These are phyloP conservation scores for Eremothecium sinecaudum DNA, from an alignment of 1,139 yeast species.

Conservation along the genomic window DNA sequence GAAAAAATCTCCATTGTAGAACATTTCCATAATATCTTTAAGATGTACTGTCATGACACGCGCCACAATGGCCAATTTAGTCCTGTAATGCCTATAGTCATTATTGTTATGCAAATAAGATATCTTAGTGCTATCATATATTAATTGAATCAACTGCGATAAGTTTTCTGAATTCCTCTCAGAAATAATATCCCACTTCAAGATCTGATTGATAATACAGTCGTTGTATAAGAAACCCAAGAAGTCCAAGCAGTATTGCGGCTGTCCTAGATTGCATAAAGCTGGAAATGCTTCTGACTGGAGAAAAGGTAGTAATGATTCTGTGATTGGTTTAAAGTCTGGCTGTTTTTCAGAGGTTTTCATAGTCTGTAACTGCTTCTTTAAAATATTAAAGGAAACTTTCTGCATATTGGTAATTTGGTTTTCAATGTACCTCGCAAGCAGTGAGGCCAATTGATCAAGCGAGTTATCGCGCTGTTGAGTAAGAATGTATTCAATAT, in stretches of 20 bases:
- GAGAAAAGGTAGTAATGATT: slow-evolving; percentile 20
- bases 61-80: slow-evolving; percentile 23
- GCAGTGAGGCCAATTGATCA: slow-evolving; percentile 19
- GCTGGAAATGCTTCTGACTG: slow-evolving; percentile 16
- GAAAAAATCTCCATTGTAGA: slow-evolving; percentile 64
- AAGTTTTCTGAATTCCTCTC: slow-evolving; percentile 28
- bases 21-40: slow-evolving; percentile 58
- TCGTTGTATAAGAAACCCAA: slow-evolving; percentile 20
- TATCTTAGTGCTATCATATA: slow-evolving; percentile 18
- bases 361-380: slow-evolving; percentile 18
- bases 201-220: slow-evolving; percentile 16
- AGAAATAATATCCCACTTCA: slow-evolving; percentile 29
- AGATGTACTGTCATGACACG: slow-evolving; percentile 45
- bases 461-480: slow-evolving; percentile 7
- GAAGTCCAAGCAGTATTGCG: slow-evolving; percentile 10
- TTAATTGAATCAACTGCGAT: slow-evolving; percentile 20
- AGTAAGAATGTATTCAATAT: slow-evolving; percentile 16
- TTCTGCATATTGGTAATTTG: slow-evolving; percentile 17
- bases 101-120: slow-evolving; percentile 9
- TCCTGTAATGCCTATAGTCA: slow-evolving; percentile 21
- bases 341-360: slow-evolving; percentile 19
- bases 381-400: slow-evolving; percentile 11
- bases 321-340: slow-evolving; percentile 19
- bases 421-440: slow-evolving; percentile 15
- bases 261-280: slow-evolving; percentile 12